Percentiles rank a stretch among this genome's conserved stretches.
Conservation (phyloP, 2,329 filamentous ascomycete species). For the Claviceps citrina region DNA sequence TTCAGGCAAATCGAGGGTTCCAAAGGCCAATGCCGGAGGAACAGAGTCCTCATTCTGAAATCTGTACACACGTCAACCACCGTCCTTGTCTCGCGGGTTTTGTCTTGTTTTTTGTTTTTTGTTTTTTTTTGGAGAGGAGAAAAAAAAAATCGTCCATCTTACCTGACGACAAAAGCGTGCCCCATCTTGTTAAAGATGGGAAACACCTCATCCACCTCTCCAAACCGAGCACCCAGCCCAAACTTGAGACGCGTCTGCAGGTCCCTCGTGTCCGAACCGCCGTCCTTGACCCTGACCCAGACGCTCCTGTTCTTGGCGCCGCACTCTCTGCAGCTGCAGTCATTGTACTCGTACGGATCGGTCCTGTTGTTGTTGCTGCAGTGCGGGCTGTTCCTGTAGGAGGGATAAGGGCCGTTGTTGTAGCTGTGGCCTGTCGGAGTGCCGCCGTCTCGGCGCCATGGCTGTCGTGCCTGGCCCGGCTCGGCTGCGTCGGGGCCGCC, state of each 20-base stretch:
- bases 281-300: conserved; percentile 12
- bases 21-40: conserved; percentile 12
- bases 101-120: neutral
- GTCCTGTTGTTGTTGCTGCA: conserved; percentile 12
- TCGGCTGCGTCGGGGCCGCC: neutral
- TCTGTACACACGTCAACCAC: conserved; percentile 9
- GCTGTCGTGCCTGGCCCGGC: neutral
- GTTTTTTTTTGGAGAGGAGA: no score
- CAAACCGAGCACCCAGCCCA: conserved; percentile 15
- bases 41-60: conserved; percentile 16
- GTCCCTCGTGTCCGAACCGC: conserved; percentile 8
- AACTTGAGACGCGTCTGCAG: conserved; percentile 16
- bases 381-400: neutral
- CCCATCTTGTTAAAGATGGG: conserved; percentile 1
- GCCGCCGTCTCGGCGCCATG: neutral
- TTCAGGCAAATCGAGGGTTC: conserved; percentile 12
- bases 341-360: conserved; percentile 12
- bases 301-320: conserved; percentile 17
- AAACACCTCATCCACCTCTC: conserved; percentile 17
- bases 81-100: neutral
- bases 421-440: neutral
- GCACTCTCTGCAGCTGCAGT: conserved; percentile 17
- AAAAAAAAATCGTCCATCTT: no score
- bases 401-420: neutral
- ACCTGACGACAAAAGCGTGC: conserved; percentile 17